A percentile compares a stretch with the other conserved stretches of the same genome.
These are phyloP conservation scores for Sisymbrium altissimum DNA, from an alignment of 345 rosid genomes.

Conservation along the genomic window DNA sequence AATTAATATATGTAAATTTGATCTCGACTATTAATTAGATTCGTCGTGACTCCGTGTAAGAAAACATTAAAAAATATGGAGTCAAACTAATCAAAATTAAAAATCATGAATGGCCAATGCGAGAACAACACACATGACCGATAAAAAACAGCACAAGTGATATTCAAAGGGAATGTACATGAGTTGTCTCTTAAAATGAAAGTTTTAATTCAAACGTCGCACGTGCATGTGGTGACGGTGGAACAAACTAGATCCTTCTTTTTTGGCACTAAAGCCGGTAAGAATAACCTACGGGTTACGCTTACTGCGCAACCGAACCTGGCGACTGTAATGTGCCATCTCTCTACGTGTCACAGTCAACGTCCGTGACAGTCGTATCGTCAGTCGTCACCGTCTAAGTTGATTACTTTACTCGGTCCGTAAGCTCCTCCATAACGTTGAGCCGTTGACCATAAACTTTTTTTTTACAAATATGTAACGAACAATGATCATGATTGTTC, in stretches of 20 bases:
- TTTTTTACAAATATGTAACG: not conserved
- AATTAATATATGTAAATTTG: not conserved
- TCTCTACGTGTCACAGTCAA: conserved; percentile 3
- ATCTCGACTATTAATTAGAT: not conserved
- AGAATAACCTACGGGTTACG: conserved; percentile 19
- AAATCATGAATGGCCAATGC: not conserved
- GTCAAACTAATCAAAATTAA: not conserved
- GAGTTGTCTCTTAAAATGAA: conserved; percentile 25
- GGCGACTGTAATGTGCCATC: not conserved
- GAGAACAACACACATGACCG: conserved; percentile 20
- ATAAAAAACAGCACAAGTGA: conserved; percentile 32
- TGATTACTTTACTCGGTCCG: conserved; percentile 1
- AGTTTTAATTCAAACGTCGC: conserved; percentile 5
- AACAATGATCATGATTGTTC: not conserved
- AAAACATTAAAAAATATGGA: not conserved
- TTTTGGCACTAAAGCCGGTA: conserved; percentile 31
- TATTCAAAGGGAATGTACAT: conserved; percentile 19
- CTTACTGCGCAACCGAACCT: conserved; percentile 27
- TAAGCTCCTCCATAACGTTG: conserved; percentile 9
- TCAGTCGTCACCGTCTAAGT: not conserved
- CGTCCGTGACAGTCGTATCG: not conserved
- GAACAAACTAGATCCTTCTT: conserved; percentile 23
- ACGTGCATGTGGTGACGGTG: conserved; percentile 32
- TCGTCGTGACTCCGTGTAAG: not conserved
- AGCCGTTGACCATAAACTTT: not conserved